Conservation (phyloP, 202 grass and related monocot species). For the Schoenoplectus triqueter region DNA sequence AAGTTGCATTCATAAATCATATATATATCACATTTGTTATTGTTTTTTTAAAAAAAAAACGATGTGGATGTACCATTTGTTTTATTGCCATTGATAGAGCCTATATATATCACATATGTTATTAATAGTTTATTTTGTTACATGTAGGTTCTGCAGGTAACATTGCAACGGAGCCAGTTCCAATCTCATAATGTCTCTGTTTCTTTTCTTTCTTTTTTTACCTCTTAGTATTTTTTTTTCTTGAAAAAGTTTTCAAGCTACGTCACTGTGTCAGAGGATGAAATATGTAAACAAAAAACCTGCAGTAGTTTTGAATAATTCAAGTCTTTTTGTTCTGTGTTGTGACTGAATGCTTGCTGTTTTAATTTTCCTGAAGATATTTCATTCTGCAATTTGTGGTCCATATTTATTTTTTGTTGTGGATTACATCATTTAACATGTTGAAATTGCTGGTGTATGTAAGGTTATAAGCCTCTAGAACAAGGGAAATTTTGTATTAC, state of each 20-base stretch:
- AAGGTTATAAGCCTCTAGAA: not conserved
- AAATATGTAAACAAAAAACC: conserved; percentile 8
- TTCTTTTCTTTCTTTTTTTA: not conserved
- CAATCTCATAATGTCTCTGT: conserved; percentile 14
- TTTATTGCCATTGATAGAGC: no score
- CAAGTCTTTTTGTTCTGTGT: conserved; percentile 1
- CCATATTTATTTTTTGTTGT: not conserved
- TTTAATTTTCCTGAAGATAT: not conserved
- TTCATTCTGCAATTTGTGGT: not conserved
- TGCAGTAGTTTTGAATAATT: conserved; percentile 21
- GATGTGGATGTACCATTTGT: no score
- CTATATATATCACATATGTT: conserved; percentile 24
- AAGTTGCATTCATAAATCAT: no score
- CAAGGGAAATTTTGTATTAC: not conserved
- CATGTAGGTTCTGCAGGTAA: conserved; percentile 23
- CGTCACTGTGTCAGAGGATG: not conserved
- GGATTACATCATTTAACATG: conserved; percentile 6
- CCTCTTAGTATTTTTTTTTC: not conserved
- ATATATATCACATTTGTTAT: no score
- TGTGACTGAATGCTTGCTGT: not conserved
- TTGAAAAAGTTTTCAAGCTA: conserved; percentile 12
- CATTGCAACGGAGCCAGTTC: conserved; percentile 4
- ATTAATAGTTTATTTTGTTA: conserved; percentile 15
- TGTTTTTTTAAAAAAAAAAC: no score
- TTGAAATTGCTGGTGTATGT: no score